Conservation (phyloP, 257 asterid genomes). For the Oldenlandia corymbosa region DNA sequence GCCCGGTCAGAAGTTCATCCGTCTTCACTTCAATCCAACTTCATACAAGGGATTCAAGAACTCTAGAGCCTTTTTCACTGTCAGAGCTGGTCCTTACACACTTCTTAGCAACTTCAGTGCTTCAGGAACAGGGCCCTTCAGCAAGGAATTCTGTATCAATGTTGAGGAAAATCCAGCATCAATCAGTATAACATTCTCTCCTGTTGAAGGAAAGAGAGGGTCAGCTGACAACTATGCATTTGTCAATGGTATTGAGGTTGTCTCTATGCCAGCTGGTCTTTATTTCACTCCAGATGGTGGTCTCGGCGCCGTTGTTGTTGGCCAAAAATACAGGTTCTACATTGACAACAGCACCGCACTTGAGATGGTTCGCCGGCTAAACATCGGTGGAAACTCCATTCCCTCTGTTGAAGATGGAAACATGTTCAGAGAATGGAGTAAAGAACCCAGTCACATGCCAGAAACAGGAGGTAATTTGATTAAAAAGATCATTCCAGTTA, state of each 20-base stretch:
- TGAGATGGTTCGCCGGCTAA: slow-evolving; percentile 51
- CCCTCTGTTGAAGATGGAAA: slow-evolving; percentile 45
- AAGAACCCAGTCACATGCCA: slow-evolving; percentile 36
- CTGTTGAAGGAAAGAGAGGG: slow-evolving; percentile 19
- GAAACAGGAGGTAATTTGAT: slow-evolving; percentile 28
- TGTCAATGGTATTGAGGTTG: slow-evolving; percentile 49
- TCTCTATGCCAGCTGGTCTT: slow-evolving; percentile 35
- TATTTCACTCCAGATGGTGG: slow-evolving; percentile 47
- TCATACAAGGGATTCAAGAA: slow-evolving; percentile 27
- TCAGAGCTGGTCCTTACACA: slow-evolving; percentile 23
- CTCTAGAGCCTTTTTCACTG: slow-evolving; percentile 18
- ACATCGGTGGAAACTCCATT: slow-evolving; percentile 50
- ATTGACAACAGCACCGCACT: slow-evolving; percentile 59
- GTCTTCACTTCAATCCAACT: slow-evolving; percentile 29
- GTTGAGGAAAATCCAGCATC: slow-evolving; percentile 27
- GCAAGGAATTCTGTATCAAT: slow-evolving; percentile 49
- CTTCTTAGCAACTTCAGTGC: slow-evolving; percentile 28
- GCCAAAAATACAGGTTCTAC: slow-evolving; percentile 43
- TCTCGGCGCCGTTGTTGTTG: slow-evolving; percentile 39
- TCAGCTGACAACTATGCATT: slow-evolving; percentile 32
- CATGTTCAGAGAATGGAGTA: slow-evolving; percentile 54
- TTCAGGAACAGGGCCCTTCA: slow-evolving; percentile 23
- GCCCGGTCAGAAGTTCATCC: slow-evolving; percentile 26
- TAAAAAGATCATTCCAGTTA: slow-evolving; percentile 24
- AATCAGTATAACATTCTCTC: slow-evolving; percentile 36